phyloP scores from a whole-genome alignment of 2,329 filamentous ascomycete genomes.

The Sclerotiophoma versabilis region DNA sequence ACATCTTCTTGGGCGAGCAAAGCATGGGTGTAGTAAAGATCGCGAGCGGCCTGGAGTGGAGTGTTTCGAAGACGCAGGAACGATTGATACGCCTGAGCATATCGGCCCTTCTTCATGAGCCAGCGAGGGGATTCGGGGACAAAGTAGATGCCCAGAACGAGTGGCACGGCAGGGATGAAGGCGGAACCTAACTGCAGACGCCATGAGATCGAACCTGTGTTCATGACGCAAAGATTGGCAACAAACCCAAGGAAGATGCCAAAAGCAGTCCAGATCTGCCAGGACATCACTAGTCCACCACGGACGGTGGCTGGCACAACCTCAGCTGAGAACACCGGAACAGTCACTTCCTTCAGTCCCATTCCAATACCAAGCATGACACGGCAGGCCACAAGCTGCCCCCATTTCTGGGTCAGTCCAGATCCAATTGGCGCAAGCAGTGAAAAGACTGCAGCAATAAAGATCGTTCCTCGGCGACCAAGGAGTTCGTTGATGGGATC shows the following conservation, averaged over 20 bases:
- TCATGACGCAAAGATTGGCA: constrained; percentile 51
- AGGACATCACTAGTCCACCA: constrained; percentile 57
- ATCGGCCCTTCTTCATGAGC: constrained; percentile 51
- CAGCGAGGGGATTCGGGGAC: constrained; percentile 49
- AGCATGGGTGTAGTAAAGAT: constrained; percentile 53
- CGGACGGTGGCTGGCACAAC: constrained; percentile 57
- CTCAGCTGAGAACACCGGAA: constrained; percentile 57
- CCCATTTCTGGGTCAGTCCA: constrained; percentile 48
- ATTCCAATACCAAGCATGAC: constrained; percentile 51
- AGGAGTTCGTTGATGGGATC: constrained; percentile 43
- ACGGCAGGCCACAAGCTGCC: constrained; percentile 50
- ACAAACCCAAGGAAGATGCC: constrained; percentile 56
- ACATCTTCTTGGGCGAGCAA: constrained; percentile 47
- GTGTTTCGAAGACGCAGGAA: constrained; percentile 50
- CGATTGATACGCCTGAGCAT: constrained; percentile 48
- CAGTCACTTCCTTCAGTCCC: constrained; percentile 55
- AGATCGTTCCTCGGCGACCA: constrained; percentile 45
- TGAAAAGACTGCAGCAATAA: constrained; percentile 45
- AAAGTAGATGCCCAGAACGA: constrained; percentile 50
- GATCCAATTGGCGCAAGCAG: constrained; percentile 47
- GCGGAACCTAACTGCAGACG: constrained; percentile 50
- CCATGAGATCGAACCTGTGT: constrained; percentile 48
- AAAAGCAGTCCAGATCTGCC: constrained; percentile 54
- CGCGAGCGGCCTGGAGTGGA: constrained; percentile 51
- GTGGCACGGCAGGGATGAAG: constrained; percentile 49